These are phyloP conservation scores for Wickerhamomyces ciferrii DNA, from an alignment of 805 yeast genomes.

Conservation along the genomic window DNA sequence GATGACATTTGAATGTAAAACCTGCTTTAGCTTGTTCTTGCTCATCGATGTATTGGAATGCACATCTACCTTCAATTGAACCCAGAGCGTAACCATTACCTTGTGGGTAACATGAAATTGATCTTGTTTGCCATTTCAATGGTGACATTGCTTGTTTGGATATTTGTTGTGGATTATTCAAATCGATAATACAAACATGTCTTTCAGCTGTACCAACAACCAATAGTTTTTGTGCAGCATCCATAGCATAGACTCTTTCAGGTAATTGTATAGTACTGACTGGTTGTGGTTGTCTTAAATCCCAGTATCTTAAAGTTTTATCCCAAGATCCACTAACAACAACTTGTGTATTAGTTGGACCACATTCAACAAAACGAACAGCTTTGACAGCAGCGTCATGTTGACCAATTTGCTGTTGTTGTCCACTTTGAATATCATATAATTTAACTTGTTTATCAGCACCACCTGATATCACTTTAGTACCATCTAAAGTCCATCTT, in stretches of 20 bases:
- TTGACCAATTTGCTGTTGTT: constrained; percentile 75
- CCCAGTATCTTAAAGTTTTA: constrained; percentile 93
- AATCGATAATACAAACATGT: constrained; percentile 69
- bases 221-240: constrained; percentile 68
- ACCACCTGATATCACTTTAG: constrained; percentile 84
- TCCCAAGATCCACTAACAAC: constrained; percentile 97
- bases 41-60: constrained; percentile 87
- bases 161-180: constrained; percentile 77
- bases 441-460: constrained; percentile 83
- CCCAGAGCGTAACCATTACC: constrained; percentile 94
- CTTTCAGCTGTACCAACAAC: constrained; percentile 95
- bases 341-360: constrained; percentile 71
- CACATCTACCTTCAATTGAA: constrained; percentile 93
- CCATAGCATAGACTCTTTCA: constrained; percentile 90
- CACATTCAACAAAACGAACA: constrained; percentile 77
- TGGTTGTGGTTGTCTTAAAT: constrained; percentile 78
- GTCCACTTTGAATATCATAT: constrained; percentile 80
- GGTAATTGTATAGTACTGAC: constrained; percentile 79
- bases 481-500: constrained; percentile 83
- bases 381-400: constrained; percentile 78
- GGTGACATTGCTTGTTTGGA: constrained; percentile 74
- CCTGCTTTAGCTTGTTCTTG: constrained; percentile 65
- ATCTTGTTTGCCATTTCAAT: constrained; percentile 83
- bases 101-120: constrained; percentile 78
- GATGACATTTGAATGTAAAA: constrained; percentile 92